phyloP scores from a whole-genome alignment of 257 asterid genomes.

The Fraxinus anomala region DNA sequence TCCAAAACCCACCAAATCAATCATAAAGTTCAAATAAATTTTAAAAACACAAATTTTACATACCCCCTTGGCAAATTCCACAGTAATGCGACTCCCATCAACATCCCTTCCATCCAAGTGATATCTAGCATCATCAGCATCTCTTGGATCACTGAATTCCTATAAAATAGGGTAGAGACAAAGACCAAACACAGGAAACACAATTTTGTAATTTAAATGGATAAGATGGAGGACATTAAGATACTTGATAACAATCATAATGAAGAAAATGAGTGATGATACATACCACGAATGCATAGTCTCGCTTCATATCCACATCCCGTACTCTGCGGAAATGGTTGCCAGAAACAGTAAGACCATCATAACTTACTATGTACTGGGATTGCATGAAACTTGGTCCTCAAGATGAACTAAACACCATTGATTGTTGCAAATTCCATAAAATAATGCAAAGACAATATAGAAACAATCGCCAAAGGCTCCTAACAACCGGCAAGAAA shows the following conservation, averaged over 20 bases:
- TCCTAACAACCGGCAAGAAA: constrained; percentile 86
- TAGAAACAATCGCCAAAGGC: constrained; percentile 92
- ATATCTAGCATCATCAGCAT: constrained; percentile 96
- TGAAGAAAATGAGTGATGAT: constrained; percentile 25
- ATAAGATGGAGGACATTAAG: constrained; percentile 2
- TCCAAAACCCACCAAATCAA: neutral
- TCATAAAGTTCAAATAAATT: neutral
- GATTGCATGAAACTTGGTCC: constrained; percentile 90
- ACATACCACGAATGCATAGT: constrained; percentile 97
- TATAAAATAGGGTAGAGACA: constrained; percentile 34
- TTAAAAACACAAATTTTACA: constrained; percentile 28
- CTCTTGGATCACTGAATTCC: constrained; percentile 96
- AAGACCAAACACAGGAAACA: constrained; percentile 34
- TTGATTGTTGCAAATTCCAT: constrained; percentile 93
- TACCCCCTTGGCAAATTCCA: constrained; percentile 95
- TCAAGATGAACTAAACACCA: constrained; percentile 98
- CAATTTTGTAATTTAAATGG: constrained; percentile 20
- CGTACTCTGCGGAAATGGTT: constrained; percentile 99
- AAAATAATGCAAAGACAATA: constrained; percentile 91
- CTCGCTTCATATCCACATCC: constrained; percentile 99
- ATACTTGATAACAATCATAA: neutral
- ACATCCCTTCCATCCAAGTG: constrained; percentile 84
- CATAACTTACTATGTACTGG: constrained; percentile 85
- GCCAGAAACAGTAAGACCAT: constrained; percentile 99
- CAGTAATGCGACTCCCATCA: constrained; percentile 90